A percentile compares a stretch with the other conserved stretches of the same genome.
These are phyloP conservation scores for Lignosus rhinocerotis DNA, from an alignment of 1,284 basidiomycete genomes.

Conservation along the genomic window DNA sequence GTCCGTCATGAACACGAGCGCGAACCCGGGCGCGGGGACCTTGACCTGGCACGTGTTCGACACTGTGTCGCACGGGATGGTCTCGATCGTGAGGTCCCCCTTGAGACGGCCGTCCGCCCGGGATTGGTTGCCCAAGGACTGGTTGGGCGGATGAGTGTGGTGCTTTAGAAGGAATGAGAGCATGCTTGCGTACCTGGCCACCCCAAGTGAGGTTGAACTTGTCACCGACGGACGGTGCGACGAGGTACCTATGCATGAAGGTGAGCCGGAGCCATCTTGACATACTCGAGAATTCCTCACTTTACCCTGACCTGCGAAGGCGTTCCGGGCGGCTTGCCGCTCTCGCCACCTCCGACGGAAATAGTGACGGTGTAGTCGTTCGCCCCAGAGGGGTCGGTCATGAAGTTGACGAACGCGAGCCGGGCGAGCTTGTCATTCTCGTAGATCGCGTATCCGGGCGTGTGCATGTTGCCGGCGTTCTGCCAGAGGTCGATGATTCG, in stretches of 20 bases:
- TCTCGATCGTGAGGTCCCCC: conserved; percentile 51
- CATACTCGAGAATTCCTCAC: conserved; percentile 34
- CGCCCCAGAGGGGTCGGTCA: conserved; percentile 52
- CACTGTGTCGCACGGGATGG: conserved; percentile 50
- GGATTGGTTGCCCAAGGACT: conserved; percentile 67
- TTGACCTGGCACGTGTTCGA: conserved; percentile 56
- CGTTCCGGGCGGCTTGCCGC: conserved; percentile 35
- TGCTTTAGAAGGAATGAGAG: conserved; percentile 6
- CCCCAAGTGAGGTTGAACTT: conserved; percentile 78
- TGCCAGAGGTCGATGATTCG: conserved; percentile 62
- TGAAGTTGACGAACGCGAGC: conserved; percentile 70
- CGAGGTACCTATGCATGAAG: conserved; percentile 44
- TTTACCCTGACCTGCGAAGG: conserved; percentile 55
- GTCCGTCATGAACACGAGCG: conserved; percentile 70
- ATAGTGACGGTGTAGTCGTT: conserved; percentile 50
- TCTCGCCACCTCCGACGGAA: conserved; percentile 45
- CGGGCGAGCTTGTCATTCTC: conserved; percentile 57
- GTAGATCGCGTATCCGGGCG: conserved; percentile 76
- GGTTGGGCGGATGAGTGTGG: neutral
- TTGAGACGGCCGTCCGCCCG: conserved; percentile 62
- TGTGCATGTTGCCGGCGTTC: conserved; percentile 51
- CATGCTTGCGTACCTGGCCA: conserved; percentile 42
- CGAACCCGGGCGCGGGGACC: conserved; percentile 72
- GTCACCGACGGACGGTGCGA: conserved; percentile 53
- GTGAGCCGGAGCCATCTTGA: neutral